Conservation (phyloP, 2,329 filamentous ascomycete species). For the Fusarium gaditjirri region DNA sequence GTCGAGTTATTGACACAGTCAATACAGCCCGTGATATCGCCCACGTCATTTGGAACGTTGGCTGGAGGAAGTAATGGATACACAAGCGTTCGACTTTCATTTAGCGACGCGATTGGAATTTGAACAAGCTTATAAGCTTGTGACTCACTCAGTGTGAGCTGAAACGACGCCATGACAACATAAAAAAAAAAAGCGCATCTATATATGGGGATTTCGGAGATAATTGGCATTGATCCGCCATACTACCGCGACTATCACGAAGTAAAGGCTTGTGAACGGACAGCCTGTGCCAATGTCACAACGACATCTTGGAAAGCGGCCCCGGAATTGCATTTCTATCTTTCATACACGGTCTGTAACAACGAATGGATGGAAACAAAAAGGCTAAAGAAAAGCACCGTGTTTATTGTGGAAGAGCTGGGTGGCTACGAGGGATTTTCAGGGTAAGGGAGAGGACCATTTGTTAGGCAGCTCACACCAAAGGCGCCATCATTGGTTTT, state of each 20-base stretch:
- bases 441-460: slow-evolving; percentile 16
- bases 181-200: slow-evolving; percentile 31
- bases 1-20: slow-evolving; percentile 83
- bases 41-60: slow-evolving; percentile 78
- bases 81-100: slow-evolving; percentile 18
- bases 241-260: slow-evolving; percentile 9
- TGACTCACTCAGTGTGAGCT: slow-evolving; percentile 31
- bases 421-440: slow-evolving; percentile 10
- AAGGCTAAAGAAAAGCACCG: slow-evolving; percentile 42
- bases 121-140: slow-evolving; percentile 33
- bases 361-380: slow-evolving; percentile 23
- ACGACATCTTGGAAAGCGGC: slow-evolving; percentile 30
- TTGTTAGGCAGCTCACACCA: slow-evolving; percentile 3
- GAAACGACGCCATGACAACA: slow-evolving; percentile 34
- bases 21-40: slow-evolving; percentile 77
- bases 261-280: slow-evolving; percentile 3
- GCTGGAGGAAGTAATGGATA: slow-evolving; percentile 65
- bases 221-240: slow-evolving; percentile 20
- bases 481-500: slow-evolving; percentile 24
- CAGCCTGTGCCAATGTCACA: neutral
- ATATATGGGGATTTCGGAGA: slow-evolving; percentile 28
- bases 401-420: slow-evolving; percentile 18
- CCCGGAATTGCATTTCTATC: slow-evolving; percentile 21
- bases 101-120: slow-evolving; percentile 30
- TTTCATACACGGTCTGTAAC: slow-evolving; percentile 27